Conservation (phyloP, 306 rosid species). For the Trifolium fragiferum region DNA sequence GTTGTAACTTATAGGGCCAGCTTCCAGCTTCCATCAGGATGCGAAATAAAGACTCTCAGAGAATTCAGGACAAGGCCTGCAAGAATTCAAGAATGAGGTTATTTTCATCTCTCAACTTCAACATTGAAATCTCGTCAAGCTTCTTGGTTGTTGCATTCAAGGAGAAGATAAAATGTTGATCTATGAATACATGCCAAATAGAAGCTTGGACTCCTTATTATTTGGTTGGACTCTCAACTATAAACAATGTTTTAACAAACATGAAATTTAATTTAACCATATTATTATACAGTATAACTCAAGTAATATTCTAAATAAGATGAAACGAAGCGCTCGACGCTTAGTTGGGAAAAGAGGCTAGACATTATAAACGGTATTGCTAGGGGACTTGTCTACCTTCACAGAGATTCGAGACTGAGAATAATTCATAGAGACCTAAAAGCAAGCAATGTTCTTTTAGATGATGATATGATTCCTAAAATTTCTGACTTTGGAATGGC, state of each 20-base stretch:
- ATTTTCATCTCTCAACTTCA: slow-evolving; percentile 55
- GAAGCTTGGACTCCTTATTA: slow-evolving; percentile 52
- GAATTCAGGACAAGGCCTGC: slow-evolving; percentile 52
- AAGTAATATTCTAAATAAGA: slow-evolving; percentile 46
- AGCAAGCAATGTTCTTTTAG: slow-evolving; percentile 53
- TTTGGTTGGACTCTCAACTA: slow-evolving; percentile 48
- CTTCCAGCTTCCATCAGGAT: slow-evolving; percentile 51
- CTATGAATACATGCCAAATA: slow-evolving; percentile 55
- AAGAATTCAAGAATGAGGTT: slow-evolving; percentile 57
- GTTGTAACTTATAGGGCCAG: slow-evolving; percentile 47
- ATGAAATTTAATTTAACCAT: slow-evolving; percentile 4
- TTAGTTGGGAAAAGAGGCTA: slow-evolving; percentile 54
- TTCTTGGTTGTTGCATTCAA: slow-evolving; percentile 53
- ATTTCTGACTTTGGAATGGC: slow-evolving; percentile 62
- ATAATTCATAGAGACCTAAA: slow-evolving; percentile 55
- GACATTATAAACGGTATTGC: slow-evolving; percentile 60
- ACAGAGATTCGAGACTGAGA: slow-evolving; percentile 60
- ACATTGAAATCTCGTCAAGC: slow-evolving; percentile 57
- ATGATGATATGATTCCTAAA: slow-evolving; percentile 50
- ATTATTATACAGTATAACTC: not conserved
- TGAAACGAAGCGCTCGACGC: slow-evolving; percentile 46
- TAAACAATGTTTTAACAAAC: slow-evolving; percentile 7
- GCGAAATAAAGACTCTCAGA: slow-evolving; percentile 47
- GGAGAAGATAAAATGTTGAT: slow-evolving; percentile 52
- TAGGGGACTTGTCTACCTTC: slow-evolving; percentile 66